Evolutionary conservation across 1,284 basidiomycete species (phyloP).

Genomic region (Fistulina hepatica): DNA sequence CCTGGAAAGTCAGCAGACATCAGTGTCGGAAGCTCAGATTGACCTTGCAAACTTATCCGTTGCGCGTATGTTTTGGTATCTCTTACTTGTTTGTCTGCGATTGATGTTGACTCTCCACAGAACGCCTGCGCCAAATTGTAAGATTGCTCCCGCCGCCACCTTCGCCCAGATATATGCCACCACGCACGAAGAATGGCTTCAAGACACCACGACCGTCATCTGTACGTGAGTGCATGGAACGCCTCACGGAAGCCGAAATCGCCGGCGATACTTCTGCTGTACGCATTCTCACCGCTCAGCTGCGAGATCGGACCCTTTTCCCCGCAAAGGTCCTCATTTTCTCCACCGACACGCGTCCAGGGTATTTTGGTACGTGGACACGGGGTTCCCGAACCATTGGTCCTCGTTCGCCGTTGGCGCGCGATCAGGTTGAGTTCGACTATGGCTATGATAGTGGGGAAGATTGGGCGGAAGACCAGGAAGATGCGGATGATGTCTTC

Average conservation of each 20-base stretch:
- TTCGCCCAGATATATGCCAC: too few relatives aligned
- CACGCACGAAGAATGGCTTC: slow-evolving; percentile 13
- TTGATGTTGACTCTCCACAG: too few relatives aligned
- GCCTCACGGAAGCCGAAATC: slow-evolving; percentile 68
- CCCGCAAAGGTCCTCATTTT: slow-evolving; percentile 71
- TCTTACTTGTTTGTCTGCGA: too few relatives aligned
- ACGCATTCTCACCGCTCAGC: slow-evolving; percentile 38
- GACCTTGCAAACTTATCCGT: background rate
- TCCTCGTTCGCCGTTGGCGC: slow-evolving; percentile 62
- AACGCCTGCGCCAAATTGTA: too few relatives aligned
- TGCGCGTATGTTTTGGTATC: background rate
- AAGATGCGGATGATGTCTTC: slow-evolving; percentile 60
- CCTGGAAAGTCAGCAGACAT: slow-evolving; percentile 28
- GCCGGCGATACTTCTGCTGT: slow-evolving; percentile 55
- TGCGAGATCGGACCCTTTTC: slow-evolving; percentile 47
- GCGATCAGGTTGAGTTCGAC: slow-evolving; percentile 60
- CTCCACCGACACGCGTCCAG: slow-evolving; percentile 65
- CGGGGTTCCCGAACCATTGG: slow-evolving; percentile 59
- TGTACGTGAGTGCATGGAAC: slow-evolving; percentile 46
- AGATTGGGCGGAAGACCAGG: slow-evolving; percentile 75
- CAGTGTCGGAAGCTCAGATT: slow-evolving; percentile 18
- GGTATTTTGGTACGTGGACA: slow-evolving; percentile 83
- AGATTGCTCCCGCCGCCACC: too few relatives aligned
- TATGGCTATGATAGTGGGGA: slow-evolving; percentile 80
- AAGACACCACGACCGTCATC: slow-evolving; percentile 27